phyloP scores from a whole-genome alignment of 306 rosid genomes.

The Macrotyloma uniflorum region DNA sequence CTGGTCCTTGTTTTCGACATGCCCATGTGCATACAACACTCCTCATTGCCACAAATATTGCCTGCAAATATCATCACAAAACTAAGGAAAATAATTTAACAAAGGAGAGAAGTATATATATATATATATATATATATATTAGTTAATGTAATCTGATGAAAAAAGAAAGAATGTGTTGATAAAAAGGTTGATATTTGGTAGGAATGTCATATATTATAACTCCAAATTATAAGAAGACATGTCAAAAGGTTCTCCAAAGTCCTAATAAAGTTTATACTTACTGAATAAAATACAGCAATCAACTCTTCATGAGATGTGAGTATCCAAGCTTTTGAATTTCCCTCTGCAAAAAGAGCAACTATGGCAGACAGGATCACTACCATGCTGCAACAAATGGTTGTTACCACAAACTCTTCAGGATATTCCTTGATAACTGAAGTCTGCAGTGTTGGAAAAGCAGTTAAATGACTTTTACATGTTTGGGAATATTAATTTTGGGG shows the following conservation, averaged over 20 bases:
- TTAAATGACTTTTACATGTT: not conserved
- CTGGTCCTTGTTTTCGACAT: conserved; percentile 52
- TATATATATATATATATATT: no score
- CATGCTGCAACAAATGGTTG: conserved; percentile 21
- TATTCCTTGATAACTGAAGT: conserved; percentile 47
- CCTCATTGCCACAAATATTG: conserved; percentile 38
- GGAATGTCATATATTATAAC: no score
- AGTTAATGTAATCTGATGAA: no score
- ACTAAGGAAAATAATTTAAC: no score
- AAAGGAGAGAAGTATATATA: no score
- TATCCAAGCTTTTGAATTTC: conserved; percentile 40
- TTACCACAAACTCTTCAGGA: conserved; percentile 47
- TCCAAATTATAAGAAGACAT: no score
- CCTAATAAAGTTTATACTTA: conserved; percentile 12
- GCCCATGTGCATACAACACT: conserved; percentile 42
- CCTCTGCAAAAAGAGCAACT: conserved; percentile 44
- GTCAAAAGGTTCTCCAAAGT: not conserved
- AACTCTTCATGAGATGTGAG: conserved; percentile 31
- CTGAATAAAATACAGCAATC: conserved; percentile 40
- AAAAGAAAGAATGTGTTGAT: no score
- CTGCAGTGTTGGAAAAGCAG: conserved; percentile 23
- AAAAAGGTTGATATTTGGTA: no score
- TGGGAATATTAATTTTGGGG: not conserved
- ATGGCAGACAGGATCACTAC: conserved; percentile 38
- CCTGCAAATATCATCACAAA: conserved; percentile 51